Conservation (phyloP, 805 yeast genomes). For the Candida vaughaniae region DNA sequence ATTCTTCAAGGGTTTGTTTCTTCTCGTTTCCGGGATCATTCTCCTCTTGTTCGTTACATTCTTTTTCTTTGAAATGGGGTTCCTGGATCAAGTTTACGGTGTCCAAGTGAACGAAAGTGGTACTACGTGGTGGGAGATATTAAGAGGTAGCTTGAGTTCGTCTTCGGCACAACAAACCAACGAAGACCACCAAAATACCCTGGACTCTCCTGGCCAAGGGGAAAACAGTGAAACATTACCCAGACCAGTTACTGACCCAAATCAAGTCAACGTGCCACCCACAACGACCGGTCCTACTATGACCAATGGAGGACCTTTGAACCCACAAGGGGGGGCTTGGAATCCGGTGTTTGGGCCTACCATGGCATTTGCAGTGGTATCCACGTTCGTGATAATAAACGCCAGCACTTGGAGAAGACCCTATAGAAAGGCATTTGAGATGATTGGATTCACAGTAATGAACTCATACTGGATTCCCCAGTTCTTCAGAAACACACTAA, state of each 20-base stretch:
- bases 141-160: slow-evolving; percentile 56
- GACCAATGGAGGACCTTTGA: slow-evolving; percentile 2
- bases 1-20: slow-evolving; percentile 53
- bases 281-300: slow-evolving; percentile 5
- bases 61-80: slow-evolving; percentile 72
- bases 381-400: slow-evolving; percentile 55
- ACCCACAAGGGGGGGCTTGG: slow-evolving; percentile 17
- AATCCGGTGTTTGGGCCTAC: slow-evolving; percentile 27
- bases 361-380: slow-evolving; percentile 24
- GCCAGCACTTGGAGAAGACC: slow-evolving; percentile 62
- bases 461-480: slow-evolving; percentile 91
- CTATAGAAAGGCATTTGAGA: slow-evolving; percentile 58
- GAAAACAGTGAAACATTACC: slow-evolving; percentile 9
- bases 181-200: neutral
- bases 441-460: slow-evolving; percentile 45
- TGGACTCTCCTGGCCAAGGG: neutral
- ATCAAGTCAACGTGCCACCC: slow-evolving; percentile 5
- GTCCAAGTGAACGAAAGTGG: slow-evolving; percentile 73
- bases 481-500: slow-evolving; percentile 68
- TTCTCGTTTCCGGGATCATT: slow-evolving; percentile 68
- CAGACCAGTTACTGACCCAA: slow-evolving; percentile 8
- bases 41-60: slow-evolving; percentile 69
- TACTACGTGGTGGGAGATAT: slow-evolving; percentile 62
- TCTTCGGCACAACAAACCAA: slow-evolving; percentile 1
- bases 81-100: slow-evolving; percentile 61